phyloP scores from a whole-genome alignment of 2,329 filamentous ascomycete genomes.

The Didymella exigua region DNA sequence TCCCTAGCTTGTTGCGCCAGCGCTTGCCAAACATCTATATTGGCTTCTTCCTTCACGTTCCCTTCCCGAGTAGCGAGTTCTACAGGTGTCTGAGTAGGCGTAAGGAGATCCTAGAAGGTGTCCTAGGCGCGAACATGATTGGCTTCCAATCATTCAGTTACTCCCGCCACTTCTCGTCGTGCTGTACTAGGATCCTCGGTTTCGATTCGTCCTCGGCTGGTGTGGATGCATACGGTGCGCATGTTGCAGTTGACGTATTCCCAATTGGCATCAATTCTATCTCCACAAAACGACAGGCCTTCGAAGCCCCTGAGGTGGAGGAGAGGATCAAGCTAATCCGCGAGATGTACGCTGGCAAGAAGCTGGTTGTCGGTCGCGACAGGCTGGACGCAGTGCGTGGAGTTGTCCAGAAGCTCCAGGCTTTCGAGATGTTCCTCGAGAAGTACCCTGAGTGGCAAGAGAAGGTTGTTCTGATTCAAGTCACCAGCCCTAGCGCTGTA shows the following conservation, averaged over 20 bases:
- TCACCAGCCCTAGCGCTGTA: conserved; percentile 84
- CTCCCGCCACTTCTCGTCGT: conserved; percentile 91
- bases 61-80: conserved; percentile 96
- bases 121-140: conserved; percentile 88
- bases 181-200: conserved; percentile 88
- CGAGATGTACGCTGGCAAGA: conserved; percentile 83
- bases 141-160: conserved; percentile 97
- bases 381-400: conserved; percentile 91
- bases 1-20: conserved; percentile 87
- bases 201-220: conserved; percentile 85
- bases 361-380: conserved; percentile 93
- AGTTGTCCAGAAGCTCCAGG: conserved; percentile 93
- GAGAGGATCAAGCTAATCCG: conserved; percentile 74
- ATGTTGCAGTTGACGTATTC: conserved; percentile 90
- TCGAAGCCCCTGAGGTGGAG: conserved; percentile 70
- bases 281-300: conserved; percentile 76
- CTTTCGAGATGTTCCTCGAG: conserved; percentile 90
- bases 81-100: conserved; percentile 84
- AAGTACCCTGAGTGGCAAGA: conserved; percentile 90
- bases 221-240: conserved; percentile 85
- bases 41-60: conserved; percentile 90
- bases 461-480: conserved; percentile 91
- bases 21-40: conserved; percentile 88
- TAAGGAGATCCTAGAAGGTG: conserved; percentile 88
- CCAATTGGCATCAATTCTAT: conserved; percentile 93